These are phyloP conservation scores for Phoma sp. DNA, from an alignment of 2,329 filamentous ascomycete genomes.

Conservation along the genomic window DNA sequence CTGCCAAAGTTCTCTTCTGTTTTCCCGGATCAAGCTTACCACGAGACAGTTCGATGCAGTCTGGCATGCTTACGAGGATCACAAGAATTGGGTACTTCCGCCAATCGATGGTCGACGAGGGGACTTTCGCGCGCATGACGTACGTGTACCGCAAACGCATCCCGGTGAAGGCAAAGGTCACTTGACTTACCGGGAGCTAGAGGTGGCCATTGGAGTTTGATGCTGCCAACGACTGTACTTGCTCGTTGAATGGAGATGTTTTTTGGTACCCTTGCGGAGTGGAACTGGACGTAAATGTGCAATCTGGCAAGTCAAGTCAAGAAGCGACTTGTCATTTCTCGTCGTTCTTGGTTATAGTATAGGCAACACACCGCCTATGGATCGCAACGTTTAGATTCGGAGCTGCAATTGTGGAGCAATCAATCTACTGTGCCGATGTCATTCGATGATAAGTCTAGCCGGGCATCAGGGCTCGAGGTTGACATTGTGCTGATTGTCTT, in stretches of 20 bases:
- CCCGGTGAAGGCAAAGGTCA: slow-evolving; percentile 20
- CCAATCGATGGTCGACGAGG: slow-evolving; percentile 2
- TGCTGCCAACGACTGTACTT: too few species aligned
- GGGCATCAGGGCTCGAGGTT: too few species aligned
- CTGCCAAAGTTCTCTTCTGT: not conserved
- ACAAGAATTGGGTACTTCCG: slow-evolving; percentile 38
- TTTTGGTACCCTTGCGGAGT: too few species aligned
- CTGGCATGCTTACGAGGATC: slow-evolving; percentile 24
- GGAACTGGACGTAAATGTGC: not conserved
- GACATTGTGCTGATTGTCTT: too few species aligned
- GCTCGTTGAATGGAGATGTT: too few species aligned
- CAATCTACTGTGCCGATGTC: too few species aligned
- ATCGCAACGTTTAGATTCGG: too few species aligned
- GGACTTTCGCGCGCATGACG: not conserved
- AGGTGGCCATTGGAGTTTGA: not conserved
- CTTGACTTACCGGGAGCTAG: not conserved
- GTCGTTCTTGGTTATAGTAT: too few species aligned
- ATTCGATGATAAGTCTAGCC: too few species aligned
- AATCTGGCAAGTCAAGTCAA: not conserved
- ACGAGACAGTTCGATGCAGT: slow-evolving; percentile 11
- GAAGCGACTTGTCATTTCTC: too few species aligned
- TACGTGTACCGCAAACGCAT: not conserved
- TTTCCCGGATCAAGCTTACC: not conserved
- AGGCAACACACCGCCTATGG: too few species aligned
- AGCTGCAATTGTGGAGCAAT: too few species aligned